Percentiles rank a stretch among this genome's conserved stretches.
These are phyloP conservation scores for Tolypocladium tropicale DNA, from an alignment of 2,329 filamentous ascomycete species.

Conservation along the genomic window DNA sequence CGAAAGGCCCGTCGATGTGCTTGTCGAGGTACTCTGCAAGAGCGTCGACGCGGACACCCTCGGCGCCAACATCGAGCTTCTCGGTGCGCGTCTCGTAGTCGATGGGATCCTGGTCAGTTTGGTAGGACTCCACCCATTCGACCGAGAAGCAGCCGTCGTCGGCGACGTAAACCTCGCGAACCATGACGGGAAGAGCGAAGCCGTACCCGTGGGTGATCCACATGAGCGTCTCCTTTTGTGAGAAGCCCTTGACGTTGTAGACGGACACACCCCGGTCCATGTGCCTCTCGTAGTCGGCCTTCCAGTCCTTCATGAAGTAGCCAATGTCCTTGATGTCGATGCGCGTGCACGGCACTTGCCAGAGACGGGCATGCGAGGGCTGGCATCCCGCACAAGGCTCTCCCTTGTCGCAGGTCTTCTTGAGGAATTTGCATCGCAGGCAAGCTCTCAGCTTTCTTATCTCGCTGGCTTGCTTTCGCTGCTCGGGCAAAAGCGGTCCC, in stretches of 20 bases:
- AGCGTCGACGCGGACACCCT: conserved; percentile 71
- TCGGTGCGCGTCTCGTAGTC: conserved; percentile 82
- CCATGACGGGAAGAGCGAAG: conserved; percentile 83
- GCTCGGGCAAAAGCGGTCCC: conserved; percentile 83
- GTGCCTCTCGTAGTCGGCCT: conserved; percentile 90
- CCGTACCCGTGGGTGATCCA: conserved; percentile 97
- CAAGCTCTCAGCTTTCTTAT: conserved; percentile 92
- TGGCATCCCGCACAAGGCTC: conserved; percentile 93
- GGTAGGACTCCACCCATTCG: conserved; percentile 81
- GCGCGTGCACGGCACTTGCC: conserved; percentile 95
- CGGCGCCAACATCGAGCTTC: conserved; percentile 78
- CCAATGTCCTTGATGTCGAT: conserved; percentile 98
- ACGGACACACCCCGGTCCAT: conserved; percentile 79
- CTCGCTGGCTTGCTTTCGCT: conserved; percentile 92
- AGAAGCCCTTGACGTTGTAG: conserved; percentile 85
- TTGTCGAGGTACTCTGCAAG: conserved; percentile 90
- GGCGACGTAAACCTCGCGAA: conserved; percentile 83
- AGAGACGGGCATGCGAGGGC: conserved; percentile 87
- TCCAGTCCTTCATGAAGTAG: conserved; percentile 99
- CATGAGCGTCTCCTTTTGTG: conserved; percentile 57
- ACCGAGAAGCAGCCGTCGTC: conserved; percentile 89
- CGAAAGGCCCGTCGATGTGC: conserved; percentile 85
- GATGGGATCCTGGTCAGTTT: conserved; percentile 57
- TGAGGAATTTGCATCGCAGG: conserved; percentile 93
- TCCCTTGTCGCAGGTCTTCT: conserved; percentile 98